phyloP scores from a whole-genome alignment of 2,329 filamentous ascomycete species.

The Dactylellina cionopaga region DNA sequence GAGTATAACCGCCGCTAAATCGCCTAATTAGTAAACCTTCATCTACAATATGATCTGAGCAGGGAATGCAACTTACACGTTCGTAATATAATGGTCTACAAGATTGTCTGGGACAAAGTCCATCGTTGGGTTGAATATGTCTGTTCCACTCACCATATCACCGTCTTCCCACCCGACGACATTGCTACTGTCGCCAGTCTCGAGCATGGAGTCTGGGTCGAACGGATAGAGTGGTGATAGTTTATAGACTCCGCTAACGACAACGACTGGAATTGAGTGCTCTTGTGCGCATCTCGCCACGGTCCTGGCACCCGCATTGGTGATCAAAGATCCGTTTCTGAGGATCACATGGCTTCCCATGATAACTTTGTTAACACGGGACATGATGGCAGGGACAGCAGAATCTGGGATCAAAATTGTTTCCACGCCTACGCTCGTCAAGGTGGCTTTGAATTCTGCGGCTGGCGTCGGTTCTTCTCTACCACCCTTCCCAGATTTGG shows the following conservation, averaged over 20 bases:
- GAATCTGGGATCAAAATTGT: conserved; percentile 86
- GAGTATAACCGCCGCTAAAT: conserved; percentile 46
- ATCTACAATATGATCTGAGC: neutral
- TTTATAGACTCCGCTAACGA: conserved; percentile 91
- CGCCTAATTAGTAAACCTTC: neutral
- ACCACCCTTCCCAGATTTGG: conserved; percentile 23
- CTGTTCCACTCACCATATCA: conserved; percentile 41
- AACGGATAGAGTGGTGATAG: conserved; percentile 89
- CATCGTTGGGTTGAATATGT: conserved; percentile 44
- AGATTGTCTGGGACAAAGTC: conserved; percentile 48
- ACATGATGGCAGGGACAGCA: conserved; percentile 92
- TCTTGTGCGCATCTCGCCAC: conserved; percentile 86
- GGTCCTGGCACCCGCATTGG: conserved; percentile 81
- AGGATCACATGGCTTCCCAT: conserved; percentile 87
- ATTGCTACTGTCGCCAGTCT: conserved; percentile 71
- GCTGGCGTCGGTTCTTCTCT: conserved; percentile 61
- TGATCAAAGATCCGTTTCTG: conserved; percentile 85
- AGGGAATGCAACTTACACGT: conserved; percentile 38
- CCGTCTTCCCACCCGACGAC: conserved; percentile 46
- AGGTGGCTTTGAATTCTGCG: conserved; percentile 76
- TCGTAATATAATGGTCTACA: conserved; percentile 49
- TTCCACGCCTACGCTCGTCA: conserved; percentile 79
- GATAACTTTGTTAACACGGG: conserved; percentile 93
- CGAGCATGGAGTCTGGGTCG: conserved; percentile 81
- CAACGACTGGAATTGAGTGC: conserved; percentile 84